Evolutionary conservation across 164 flowering plant species (phyloP), one percentile per base, ranked within the genome.

Genomic region (Piper longum): DNA sequence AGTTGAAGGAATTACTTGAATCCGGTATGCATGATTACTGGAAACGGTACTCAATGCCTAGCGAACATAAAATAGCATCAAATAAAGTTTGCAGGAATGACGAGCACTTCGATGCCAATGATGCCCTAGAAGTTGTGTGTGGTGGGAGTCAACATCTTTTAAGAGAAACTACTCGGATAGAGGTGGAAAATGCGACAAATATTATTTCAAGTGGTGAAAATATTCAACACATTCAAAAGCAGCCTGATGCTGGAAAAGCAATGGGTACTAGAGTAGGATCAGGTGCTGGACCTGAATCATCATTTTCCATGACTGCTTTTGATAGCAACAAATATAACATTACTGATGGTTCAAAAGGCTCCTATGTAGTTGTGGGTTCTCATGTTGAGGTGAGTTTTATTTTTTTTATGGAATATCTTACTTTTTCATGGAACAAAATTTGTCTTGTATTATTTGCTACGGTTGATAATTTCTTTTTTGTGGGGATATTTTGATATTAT

Each of bases 21-120:
- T 85, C 86, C 66, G 95, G 96, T 70, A 84, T 85, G 14, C 82
- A 82, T 9, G 82, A 83, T 70, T 82, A 75, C 66, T 85, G 82
- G 95, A 90, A 73, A 73, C 63, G 60, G 54, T 71, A 72, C 39
- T 68, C 14, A 7, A 56, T 79, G 57, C 59, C 78, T 59, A 73
- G 64, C 43, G 73, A 65, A 52, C 74, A 42, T 70, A 67, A 40
- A 68, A 41, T 42, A 66, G 61, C 39, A 42, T 2, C 65, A 18
- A 65, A 60, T 40, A 41, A 40, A 40, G 66, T 55, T 57, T 61
- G n/a, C 55, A 48, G 52, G 52, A 48, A 48, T 5, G 52, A 8
- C 1, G 52, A 48, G 8, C 3, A 48, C 12, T 48, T 14, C 9
- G 11, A 48, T 63, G 62, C 16, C 41, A 71, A 66, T 59, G 68